Percentiles rank a stretch among this genome's conserved stretches.
Evolutionary conservation across 2,329 filamentous ascomycete species (phyloP).

Genomic region (Exophiala dermatitidis): DNA sequence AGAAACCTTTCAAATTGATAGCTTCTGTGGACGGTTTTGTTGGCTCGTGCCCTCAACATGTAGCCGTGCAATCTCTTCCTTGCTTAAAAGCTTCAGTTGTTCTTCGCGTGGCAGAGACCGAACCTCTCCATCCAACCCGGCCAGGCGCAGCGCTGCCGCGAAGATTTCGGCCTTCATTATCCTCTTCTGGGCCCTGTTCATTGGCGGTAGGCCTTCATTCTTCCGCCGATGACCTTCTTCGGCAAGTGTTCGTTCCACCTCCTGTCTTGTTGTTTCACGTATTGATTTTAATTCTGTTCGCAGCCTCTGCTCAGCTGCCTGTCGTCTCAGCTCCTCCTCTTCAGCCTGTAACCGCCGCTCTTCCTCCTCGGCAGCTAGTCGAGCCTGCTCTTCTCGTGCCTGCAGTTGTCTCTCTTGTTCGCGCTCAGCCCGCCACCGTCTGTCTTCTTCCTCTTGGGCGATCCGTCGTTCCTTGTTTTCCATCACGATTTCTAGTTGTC

Average conservation of each 20-base stretch:
- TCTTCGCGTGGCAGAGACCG: background rate
- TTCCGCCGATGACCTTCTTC: conserved; percentile 5
- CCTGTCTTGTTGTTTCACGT: background rate
- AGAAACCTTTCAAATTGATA: too few species aligned
- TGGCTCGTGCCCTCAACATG: too few species aligned
- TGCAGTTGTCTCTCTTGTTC: background rate
- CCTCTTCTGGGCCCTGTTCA: background rate
- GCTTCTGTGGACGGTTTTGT: background rate
- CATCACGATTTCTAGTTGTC: background rate
- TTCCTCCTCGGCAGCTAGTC: background rate
- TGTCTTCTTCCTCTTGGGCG: background rate
- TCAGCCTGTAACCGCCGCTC: background rate
- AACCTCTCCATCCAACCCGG: background rate
- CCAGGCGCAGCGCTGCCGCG: background rate
- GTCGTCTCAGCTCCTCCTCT: background rate
- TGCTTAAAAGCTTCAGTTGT: background rate
- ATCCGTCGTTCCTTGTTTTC: background rate
- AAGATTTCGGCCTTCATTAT: background rate
- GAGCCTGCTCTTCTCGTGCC: background rate
- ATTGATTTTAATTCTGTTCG: conserved; percentile 4
- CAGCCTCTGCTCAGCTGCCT: background rate
- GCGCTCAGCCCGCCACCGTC: background rate
- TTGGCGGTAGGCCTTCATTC: conserved; percentile 1
- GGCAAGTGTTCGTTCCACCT: background rate
- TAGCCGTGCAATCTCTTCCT: background rate